These are phyloP conservation scores for Rhizopogon salebrosus DNA, from an alignment of 768 basidiomycete species.

Conservation along the genomic window DNA sequence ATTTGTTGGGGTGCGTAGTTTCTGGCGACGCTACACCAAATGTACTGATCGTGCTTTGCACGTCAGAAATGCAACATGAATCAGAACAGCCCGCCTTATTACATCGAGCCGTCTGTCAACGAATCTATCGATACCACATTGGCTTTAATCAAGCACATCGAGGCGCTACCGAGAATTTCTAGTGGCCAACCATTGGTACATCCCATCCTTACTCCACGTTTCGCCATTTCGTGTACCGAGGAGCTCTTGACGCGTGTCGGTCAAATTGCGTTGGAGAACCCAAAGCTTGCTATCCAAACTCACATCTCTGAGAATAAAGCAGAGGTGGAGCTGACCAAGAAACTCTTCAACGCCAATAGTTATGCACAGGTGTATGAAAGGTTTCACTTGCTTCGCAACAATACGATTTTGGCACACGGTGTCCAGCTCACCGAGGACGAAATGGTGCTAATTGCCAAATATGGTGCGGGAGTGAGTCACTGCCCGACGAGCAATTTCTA, in stretches of 20 bases:
- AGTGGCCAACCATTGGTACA: slow-evolving; percentile 61
- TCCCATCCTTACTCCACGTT: slow-evolving; percentile 93
- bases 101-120: slow-evolving; percentile 58
- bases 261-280: slow-evolving; percentile 51
- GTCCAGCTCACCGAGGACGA: slow-evolving; percentile 75
- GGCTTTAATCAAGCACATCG: slow-evolving; percentile 66
- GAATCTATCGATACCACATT: slow-evolving; percentile 59
- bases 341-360: slow-evolving; percentile 60
- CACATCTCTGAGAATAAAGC: slow-evolving; percentile 82
- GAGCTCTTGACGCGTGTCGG: slow-evolving; percentile 64
- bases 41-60: slow-evolving; percentile 1
- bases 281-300: slow-evolving; percentile 77
- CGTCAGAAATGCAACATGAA: slow-evolving; percentile 31
- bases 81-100: slow-evolving; percentile 69
- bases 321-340: slow-evolving; percentile 64
- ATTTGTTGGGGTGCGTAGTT: slow-evolving; percentile 68
- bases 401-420: slow-evolving; percentile 87
- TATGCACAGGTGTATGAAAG: slow-evolving; percentile 84
- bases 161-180: slow-evolving; percentile 38
- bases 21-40: background rate
- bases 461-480: slow-evolving; percentile 77
- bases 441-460: slow-evolving; percentile 60
- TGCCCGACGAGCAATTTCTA: slow-evolving; percentile 96
- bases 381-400: slow-evolving; percentile 65
- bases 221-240: slow-evolving; percentile 83